A percentile compares a stretch with the other conserved stretches of the same genome.
Evolutionary conservation across 306 rosid species (phyloP).

Genomic region (Bauhinia variegata): DNA sequence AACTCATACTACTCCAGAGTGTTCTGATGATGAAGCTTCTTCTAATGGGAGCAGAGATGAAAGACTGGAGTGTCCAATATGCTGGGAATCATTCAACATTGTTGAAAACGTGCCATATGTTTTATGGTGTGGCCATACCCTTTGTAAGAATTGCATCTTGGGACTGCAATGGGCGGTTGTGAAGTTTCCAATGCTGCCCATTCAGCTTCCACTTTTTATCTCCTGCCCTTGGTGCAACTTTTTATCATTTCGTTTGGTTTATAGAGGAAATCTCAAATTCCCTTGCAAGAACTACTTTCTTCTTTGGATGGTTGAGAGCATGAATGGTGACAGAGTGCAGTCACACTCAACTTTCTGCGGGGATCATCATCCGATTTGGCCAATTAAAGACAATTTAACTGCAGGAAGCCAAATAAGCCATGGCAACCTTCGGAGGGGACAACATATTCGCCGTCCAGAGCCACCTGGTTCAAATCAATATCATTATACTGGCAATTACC

Average conservation of each 20-base stretch:
- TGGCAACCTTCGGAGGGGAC: slow-evolving; percentile 60
- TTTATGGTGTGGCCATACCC: slow-evolving; percentile 99
- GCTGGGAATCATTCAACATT: slow-evolving; percentile 95
- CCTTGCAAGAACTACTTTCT: slow-evolving; percentile 97
- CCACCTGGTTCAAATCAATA: slow-evolving; percentile 39
- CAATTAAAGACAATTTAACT: slow-evolving; percentile 51
- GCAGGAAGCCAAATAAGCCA: slow-evolving; percentile 52
- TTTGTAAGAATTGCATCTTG: slow-evolving; percentile 91
- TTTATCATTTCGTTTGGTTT: slow-evolving; percentile 83
- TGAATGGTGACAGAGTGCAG: slow-evolving; percentile 83
- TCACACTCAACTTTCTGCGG: slow-evolving; percentile 58
- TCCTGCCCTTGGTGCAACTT: slow-evolving; percentile 99
- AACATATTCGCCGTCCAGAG: slow-evolving; percentile 60
- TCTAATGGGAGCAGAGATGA: slow-evolving; percentile 79
- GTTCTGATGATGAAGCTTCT: slow-evolving; percentile 90
- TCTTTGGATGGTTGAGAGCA: slow-evolving; percentile 98
- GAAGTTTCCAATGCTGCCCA: slow-evolving; percentile 86
- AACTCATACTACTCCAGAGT: slow-evolving; percentile 61
- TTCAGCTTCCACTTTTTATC: slow-evolving; percentile 95
- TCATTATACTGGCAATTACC: slow-evolving; percentile 41
- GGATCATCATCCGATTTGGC: slow-evolving; percentile 62
- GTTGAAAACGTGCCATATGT: slow-evolving; percentile 98
- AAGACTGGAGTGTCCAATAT: slow-evolving; percentile 92
- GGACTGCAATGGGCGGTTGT: slow-evolving; percentile 97
- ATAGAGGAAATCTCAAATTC: slow-evolving; percentile 75